Evolutionary conservation across 2,329 filamentous ascomycete species (phyloP).

Genomic region (Esteya vermicola): DNA sequence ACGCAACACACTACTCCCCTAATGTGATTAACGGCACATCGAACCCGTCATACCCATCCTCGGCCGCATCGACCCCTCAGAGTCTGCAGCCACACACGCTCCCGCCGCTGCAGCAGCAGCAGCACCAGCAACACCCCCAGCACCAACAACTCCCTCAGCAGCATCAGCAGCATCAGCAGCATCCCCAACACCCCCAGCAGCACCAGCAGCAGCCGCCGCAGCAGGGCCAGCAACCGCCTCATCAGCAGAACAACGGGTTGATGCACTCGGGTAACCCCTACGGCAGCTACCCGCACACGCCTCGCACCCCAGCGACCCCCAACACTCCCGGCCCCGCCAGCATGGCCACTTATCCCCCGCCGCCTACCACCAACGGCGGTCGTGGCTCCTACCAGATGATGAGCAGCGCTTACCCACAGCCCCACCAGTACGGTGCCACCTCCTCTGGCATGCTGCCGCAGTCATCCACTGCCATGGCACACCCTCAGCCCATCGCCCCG

Average conservation of each 20-base stretch:
- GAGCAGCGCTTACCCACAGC: constrained; percentile 34
- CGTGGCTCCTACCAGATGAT: constrained; percentile 41
- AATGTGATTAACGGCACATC: constrained; percentile 18
- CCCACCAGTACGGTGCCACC: constrained; percentile 41
- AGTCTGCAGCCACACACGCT: constrained; percentile 15
- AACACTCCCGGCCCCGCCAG: constrained; percentile 43
- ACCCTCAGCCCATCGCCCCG: constrained; percentile 64
- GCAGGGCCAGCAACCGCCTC: constrained; percentile 17
- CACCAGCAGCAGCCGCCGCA: constrained; percentile 11
- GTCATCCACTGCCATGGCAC: constrained; percentile 49
- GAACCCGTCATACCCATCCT: constrained; percentile 15
- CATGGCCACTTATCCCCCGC: constrained; percentile 38
- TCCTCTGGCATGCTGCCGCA: constrained; percentile 50
- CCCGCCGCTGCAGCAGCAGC: constrained; percentile 22
- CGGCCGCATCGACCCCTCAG: constrained; percentile 14
- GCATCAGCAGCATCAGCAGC: constrained; percentile 11
- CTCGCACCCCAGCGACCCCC: constrained; percentile 47
- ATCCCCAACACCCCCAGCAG: constrained; percentile 17
- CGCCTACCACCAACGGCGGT: constrained; percentile 28
- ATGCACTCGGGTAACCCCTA: constrained; percentile 37
- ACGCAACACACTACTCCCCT: constrained; percentile 16
- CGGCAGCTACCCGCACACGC: constrained; percentile 46
- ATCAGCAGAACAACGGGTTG: constrained; percentile 21
- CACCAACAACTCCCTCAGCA: too few species aligned
- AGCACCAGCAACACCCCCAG: constrained; percentile 28